phyloP scores from a whole-genome alignment of 2,329 filamentous ascomycete species.

The Cladosporium sp. region DNA sequence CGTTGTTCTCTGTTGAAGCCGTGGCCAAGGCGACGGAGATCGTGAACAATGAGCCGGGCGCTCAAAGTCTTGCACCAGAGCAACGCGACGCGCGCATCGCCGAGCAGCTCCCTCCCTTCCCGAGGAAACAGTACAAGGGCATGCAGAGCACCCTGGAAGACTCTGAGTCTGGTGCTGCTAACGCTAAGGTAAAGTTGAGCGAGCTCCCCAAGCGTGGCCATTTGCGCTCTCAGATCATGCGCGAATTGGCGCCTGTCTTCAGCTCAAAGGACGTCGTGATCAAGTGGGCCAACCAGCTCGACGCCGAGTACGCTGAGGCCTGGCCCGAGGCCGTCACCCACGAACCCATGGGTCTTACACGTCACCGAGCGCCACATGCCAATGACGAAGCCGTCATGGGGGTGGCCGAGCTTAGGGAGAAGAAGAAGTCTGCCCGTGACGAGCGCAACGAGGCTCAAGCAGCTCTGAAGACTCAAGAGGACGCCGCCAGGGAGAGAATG shows the following conservation, averaged over 20 bases:
- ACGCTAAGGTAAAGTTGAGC: neutral
- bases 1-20: conserved; percentile 16
- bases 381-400: conserved; percentile 1
- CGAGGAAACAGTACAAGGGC: neutral
- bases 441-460: too few relatives aligned
- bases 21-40: conserved; percentile 13
- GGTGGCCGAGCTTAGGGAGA: neutral
- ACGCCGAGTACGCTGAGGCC: conserved; percentile 31
- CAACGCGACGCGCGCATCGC: conserved; percentile 4
- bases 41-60: neutral
- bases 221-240: conserved; percentile 12
- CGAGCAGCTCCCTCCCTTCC: conserved; percentile 18
- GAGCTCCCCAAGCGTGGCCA: conserved; percentile 12
- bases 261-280: conserved; percentile 26
- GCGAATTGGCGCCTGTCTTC: conserved; percentile 17
- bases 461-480: too few relatives aligned
- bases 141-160: neutral
- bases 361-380: conserved; percentile 20
- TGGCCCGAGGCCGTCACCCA: conserved; percentile 31
- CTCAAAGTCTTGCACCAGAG: neutral
- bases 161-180: neutral
- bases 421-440: neutral
- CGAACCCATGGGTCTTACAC: conserved; percentile 23
- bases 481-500: too few relatives aligned
- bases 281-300: conserved; percentile 32